Evolutionary conservation across 2,329 filamentous ascomycete species (phyloP), one percentile per base, ranked within the genome.

Genomic region (Colletotrichum falcatum): DNA sequence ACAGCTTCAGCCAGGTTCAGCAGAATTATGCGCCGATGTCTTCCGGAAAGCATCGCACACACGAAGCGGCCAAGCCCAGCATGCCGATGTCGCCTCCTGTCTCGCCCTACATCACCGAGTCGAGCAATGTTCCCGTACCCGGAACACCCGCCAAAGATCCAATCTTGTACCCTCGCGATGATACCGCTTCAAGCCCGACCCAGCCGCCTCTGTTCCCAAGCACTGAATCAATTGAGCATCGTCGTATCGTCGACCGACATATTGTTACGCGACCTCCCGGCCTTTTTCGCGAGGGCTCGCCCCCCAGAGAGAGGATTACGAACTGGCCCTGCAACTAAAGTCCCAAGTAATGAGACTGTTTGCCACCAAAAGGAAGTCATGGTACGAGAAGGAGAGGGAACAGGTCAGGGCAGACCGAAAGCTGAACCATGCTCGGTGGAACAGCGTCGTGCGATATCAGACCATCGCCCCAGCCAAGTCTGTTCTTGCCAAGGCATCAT

Each of bases 11-110:
- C 56, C 79, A 81, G 76, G 35, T 44, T 20, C 69, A 73, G 26
- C 68, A 66, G 28, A 51, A 37, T 12, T 60, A 53, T 44, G 37
- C 28, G 16, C n/a, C 60, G 16, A 51, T 61, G n/a, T 23, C 39
- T 20, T 46, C 59, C 18, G 44, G n/a, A 23, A 33, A 35, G 4
- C 37, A 49, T 33, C 42, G 26, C 5, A 26, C 18, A 28, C 39
- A 62, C 33, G 76, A 77, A 61, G 71, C 76, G 54, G 37, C 60
- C 71, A 80, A 79, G 72, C 78, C 77, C 51, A 78, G 77, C 30
- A 78, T 81, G 73, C 83, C 81, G 56, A 83, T 89, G 74, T 91
- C 89, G 42, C 89, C 89, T 33, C 89, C 89, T 4, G 84, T 90
- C 64, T 90, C 89, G 39, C 86, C 86, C 12, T 71, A 67, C 26